These are phyloP conservation scores for Zelopaecilomyces penicillatus DNA, from an alignment of 2,329 filamentous ascomycete genomes.

Conservation along the genomic window DNA sequence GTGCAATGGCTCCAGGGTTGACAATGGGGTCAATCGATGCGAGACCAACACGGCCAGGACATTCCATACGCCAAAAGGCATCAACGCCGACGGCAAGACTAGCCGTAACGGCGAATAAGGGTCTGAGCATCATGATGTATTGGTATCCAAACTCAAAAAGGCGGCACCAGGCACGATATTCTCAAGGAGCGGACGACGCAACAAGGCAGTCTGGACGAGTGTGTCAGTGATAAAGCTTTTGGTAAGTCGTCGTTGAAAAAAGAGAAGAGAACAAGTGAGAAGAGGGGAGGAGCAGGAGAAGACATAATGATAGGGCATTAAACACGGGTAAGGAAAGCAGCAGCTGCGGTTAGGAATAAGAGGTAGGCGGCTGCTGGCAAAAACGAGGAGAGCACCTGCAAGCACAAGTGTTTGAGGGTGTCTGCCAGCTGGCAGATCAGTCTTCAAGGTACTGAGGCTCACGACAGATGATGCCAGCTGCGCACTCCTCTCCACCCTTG, in stretches of 20 bases:
- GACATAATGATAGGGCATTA: background rate
- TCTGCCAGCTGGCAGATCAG: too few relatives aligned
- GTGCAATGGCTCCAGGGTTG: constrained; percentile 46
- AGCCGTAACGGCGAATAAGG: constrained; percentile 22
- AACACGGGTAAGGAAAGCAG: background rate
- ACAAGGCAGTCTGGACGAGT: constrained; percentile 23
- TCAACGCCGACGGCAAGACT: constrained; percentile 33
- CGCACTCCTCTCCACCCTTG: too few relatives aligned
- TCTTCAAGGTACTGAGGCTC: too few relatives aligned
- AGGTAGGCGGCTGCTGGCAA: too few relatives aligned
- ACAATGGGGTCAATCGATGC: constrained; percentile 73
- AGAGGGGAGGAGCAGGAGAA: background rate
- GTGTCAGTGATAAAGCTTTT: constrained; percentile 10
- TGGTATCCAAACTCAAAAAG: constrained; percentile 17
- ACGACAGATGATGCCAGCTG: too few relatives aligned
- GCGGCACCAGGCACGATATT: constrained; percentile 6
- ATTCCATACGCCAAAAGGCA: constrained; percentile 89
- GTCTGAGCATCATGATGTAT: constrained; percentile 25
- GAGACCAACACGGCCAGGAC: constrained; percentile 59
- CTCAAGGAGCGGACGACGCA: constrained; percentile 27
- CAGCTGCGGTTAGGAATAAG: background rate
- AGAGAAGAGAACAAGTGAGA: background rate
- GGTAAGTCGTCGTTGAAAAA: background rate
- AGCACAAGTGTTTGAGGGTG: too few relatives aligned
- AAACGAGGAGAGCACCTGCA: too few relatives aligned